Percentiles rank a stretch among this genome's conserved stretches.
Conservation (phyloP, 2,329 filamentous ascomycete genomes). For the Verticillium tricorpus region DNA sequence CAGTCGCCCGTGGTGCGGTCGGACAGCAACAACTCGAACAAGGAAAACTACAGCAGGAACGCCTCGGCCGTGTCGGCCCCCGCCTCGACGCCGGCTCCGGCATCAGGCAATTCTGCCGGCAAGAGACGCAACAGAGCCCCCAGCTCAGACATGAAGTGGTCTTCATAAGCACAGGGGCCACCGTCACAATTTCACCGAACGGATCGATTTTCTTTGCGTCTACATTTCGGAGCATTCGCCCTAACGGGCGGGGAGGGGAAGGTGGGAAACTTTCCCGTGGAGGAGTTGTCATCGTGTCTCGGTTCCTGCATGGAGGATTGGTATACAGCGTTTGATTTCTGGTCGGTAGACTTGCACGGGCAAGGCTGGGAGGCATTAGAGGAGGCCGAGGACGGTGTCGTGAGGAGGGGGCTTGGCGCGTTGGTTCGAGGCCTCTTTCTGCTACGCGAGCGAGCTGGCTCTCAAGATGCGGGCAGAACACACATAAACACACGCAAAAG, state of each 20-base stretch:
- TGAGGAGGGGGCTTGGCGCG: neutral
- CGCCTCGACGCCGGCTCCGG: slow-evolving; percentile 8
- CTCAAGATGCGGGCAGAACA: neutral
- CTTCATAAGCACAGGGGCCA: neutral
- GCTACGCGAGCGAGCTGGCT: neutral
- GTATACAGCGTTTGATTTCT: neutral
- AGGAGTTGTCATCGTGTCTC: neutral
- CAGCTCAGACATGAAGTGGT: slow-evolving; percentile 15
- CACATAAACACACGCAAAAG: neutral
- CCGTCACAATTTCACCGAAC: neutral
- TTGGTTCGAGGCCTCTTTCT: neutral
- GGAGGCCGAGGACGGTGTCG: neutral
- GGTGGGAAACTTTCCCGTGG: neutral
- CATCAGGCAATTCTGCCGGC: slow-evolving; percentile 6
- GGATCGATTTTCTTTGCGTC: slow-evolving; percentile 5
- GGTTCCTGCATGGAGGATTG: neutral
- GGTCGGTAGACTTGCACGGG: neutral
- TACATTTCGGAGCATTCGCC: slow-evolving; percentile 6
- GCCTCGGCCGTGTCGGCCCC: slow-evolving; percentile 10
- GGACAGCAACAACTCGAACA: slow-evolving; percentile 34
- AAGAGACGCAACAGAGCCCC: slow-evolving; percentile 13
- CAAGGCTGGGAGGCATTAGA: neutral
- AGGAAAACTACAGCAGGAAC: slow-evolving; percentile 26
- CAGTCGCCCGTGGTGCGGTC: slow-evolving; percentile 19
- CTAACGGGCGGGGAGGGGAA: neutral